Evolutionary conservation across 2,329 filamentous ascomycete genomes (phyloP).

Genomic region (Celoporthe dispersa): DNA sequence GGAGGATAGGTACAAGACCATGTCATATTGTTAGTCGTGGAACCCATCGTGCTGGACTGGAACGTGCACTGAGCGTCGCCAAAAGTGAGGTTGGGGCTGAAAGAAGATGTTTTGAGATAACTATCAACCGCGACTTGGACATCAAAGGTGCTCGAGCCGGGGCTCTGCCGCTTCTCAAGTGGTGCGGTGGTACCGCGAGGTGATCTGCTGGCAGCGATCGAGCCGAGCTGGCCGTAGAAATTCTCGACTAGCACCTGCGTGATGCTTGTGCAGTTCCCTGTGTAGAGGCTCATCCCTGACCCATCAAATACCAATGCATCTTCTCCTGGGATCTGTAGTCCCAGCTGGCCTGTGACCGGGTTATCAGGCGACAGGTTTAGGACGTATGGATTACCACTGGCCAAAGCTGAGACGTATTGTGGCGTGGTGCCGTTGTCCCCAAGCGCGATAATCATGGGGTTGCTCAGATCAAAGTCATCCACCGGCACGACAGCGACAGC

Average conservation of each 20-base stretch:
- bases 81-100: slow-evolving; percentile 30
- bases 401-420: slow-evolving; percentile 32
- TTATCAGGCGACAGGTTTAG: slow-evolving; percentile 32
- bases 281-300: slow-evolving; percentile 33
- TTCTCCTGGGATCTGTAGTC: slow-evolving; percentile 28
- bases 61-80: slow-evolving; percentile 31
- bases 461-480: slow-evolving; percentile 24
- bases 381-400: slow-evolving; percentile 30
- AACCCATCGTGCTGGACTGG: slow-evolving; percentile 15
- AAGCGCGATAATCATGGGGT: slow-evolving; percentile 33
- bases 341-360: slow-evolving; percentile 30
- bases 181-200: not conserved
- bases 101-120: slow-evolving; percentile 25
- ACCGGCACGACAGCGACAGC: slow-evolving; percentile 29
- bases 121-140: slow-evolving; percentile 31
- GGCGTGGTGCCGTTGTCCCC: slow-evolving; percentile 33
- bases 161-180: slow-evolving; percentile 17
- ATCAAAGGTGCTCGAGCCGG: slow-evolving; percentile 31
- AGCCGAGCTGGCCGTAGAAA: slow-evolving; percentile 32
- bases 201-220: slow-evolving; percentile 16
- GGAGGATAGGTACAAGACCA: slow-evolving; percentile 34
- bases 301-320: slow-evolving; percentile 33
- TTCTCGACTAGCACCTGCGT: slow-evolving; percentile 31
- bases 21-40: slow-evolving; percentile 28
- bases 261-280: slow-evolving; percentile 30